Evolutionary conservation across 345 rosid species (phyloP).

Genomic region (Sonneratia alba): DNA sequence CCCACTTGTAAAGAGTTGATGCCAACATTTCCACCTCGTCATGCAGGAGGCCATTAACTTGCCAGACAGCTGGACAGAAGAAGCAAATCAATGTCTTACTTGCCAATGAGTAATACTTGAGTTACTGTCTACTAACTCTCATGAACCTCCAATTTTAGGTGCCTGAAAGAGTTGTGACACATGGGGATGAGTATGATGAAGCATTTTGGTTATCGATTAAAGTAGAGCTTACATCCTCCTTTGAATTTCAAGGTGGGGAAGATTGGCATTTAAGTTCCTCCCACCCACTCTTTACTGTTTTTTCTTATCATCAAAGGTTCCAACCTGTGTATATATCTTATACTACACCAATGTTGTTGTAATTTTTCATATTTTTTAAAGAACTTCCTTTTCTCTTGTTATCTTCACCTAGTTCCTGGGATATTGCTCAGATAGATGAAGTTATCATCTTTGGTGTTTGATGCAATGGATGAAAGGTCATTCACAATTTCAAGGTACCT

Average conservation of each 20-base stretch:
- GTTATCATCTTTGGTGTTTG: constrained; percentile 1
- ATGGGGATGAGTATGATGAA: background rate
- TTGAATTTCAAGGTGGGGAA: constrained; percentile 1
- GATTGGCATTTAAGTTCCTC: background rate
- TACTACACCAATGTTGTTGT: background rate
- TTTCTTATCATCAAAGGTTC: background rate
- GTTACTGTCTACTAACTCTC: constrained; percentile 1
- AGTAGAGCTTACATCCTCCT: background rate
- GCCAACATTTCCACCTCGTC: constrained; percentile 61
- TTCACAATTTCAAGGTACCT: background rate
- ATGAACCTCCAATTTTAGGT: constrained; percentile 3
- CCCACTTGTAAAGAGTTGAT: constrained; percentile 64
- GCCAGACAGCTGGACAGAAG: background rate
- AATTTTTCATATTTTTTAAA: background rate
- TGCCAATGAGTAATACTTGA: background rate
- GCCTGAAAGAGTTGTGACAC: background rate
- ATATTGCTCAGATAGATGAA: background rate
- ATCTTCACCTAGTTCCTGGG: background rate
- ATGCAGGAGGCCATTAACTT: constrained; percentile 11
- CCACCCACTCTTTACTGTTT: background rate
- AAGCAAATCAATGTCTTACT: background rate
- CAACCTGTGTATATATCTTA: background rate
- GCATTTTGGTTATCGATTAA: background rate
- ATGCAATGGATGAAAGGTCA: background rate
- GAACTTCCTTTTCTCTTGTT: background rate